Conservation (phyloP, 164 flowering plant species). For the Protea cynaroides region DNA sequence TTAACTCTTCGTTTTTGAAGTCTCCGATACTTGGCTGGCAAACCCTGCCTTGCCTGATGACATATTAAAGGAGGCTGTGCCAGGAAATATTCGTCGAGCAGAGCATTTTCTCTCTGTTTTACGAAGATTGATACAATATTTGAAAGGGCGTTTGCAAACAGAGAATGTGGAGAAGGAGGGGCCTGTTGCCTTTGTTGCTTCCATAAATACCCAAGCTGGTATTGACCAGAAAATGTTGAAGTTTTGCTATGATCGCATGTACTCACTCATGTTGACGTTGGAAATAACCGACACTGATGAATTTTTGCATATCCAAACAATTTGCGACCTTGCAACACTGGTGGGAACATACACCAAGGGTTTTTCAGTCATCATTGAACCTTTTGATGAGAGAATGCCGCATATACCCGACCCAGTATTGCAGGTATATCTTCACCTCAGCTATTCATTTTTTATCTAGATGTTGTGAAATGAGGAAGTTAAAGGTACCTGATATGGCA, state of each 20-base stretch:
- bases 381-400: slow-evolving; percentile 99
- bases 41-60: slow-evolving; percentile 98
- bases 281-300: slow-evolving; percentile 97
- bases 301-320: slow-evolving; percentile 81
- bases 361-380: slow-evolving; percentile 95
- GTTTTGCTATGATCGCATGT: slow-evolving; percentile 94
- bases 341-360: slow-evolving; percentile 92
- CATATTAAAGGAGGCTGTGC: slow-evolving; percentile 96
- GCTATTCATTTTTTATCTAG: not conserved
- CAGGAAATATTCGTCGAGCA: slow-evolving; percentile 97
- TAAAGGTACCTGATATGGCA: not conserved
- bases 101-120: slow-evolving; percentile 89
- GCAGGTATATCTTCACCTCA: slow-evolving; percentile 45
- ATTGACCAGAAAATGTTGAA: slow-evolving; percentile 91
- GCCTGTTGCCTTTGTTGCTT: slow-evolving; percentile 78
- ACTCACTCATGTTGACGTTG: slow-evolving; percentile 88
- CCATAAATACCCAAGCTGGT: slow-evolving; percentile 67
- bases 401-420: slow-evolving; percentile 96
- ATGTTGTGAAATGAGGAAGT: not conserved
- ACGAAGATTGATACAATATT: slow-evolving; percentile 87
- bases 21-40: slow-evolving; percentile 68
- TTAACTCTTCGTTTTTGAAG: slow-evolving; percentile 31
- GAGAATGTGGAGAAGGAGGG: slow-evolving; percentile 96
- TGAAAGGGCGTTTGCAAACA: slow-evolving; percentile 72
- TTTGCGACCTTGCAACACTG: slow-evolving; percentile 96